Conservation (phyloP, 164 flowering plant genomes). For the Vitis labrusca region DNA sequence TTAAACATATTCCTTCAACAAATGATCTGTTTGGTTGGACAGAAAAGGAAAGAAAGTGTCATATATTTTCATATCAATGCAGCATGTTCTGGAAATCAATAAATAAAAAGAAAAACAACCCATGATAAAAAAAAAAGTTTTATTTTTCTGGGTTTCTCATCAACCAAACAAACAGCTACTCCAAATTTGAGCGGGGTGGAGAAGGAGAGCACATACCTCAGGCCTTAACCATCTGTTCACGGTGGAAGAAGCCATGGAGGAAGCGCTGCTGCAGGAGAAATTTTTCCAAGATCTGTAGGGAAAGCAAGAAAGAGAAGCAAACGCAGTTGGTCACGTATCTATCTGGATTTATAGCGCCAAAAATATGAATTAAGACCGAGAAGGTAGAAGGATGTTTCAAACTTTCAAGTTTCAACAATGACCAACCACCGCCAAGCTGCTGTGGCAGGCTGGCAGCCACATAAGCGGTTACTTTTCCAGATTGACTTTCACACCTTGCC, state of each 20-base stretch:
- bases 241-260: constrained; percentile 5
- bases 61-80: neutral
- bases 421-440: too few relatives aligned
- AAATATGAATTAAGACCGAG: too few relatives aligned
- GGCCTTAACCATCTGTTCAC: constrained; percentile 31
- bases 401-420: too few relatives aligned
- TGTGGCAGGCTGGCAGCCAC: too few relatives aligned
- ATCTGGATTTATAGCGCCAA: too few relatives aligned
- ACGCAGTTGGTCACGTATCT: neutral
- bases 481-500: too few relatives aligned
- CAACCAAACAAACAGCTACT: neutral
- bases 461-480: too few relatives aligned
- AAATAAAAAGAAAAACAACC: neutral
- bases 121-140: neutral
- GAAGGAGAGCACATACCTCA: constrained; percentile 22
- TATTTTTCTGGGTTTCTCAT: too few relatives aligned
- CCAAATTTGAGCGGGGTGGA: neutral
- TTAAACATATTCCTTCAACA: too few relatives aligned
- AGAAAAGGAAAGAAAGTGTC: neutral
- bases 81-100: neutral
- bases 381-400: too few relatives aligned
- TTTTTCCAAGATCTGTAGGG: too few relatives aligned
- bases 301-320: neutral
- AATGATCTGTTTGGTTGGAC: neutral
- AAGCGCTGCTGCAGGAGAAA: neutral